Evolutionary conservation across 129 eudicot genomes (phyloP), one percentile per base, ranked within the genome.

Genomic region (Deinandra increscens): DNA sequence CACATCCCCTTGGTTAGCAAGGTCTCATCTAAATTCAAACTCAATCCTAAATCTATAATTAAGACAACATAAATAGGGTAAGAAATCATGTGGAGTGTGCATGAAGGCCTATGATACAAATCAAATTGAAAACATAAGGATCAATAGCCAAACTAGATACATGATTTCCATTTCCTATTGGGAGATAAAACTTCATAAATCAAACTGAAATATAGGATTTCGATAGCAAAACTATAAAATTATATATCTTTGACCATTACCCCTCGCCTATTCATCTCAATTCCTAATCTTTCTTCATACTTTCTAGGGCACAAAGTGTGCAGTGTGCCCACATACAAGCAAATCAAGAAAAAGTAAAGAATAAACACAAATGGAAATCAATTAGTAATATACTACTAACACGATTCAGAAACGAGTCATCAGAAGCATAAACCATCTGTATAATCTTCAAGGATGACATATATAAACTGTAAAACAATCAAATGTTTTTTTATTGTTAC

Each of bases 391-490:
- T 14, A 44, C 23, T 43, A 19, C 31, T 6, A 13, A 10, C 20
- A 41, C 12, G 14, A 65, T 41, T 23, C 6, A 3, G 17, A 67
- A 45, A 31, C 26, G 9, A 69, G 19, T 8, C 58, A 66, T 29
- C 62, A 68, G 44, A 8, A 50, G 14, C 18, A 39, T 14, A 71
- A 36, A 11, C 19, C 46, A 46, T n/a, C 20, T n/a, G 72, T 68
- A 68, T 60, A 60, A 45, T 26, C 34, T 58, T 71, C 34, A 42
- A 71, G 14, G 22, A 44, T 44, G 58, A 43, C 19, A 41, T 15
- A 45, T 31, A 41, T 51, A 64, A 73, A 18, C 51, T 39, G 49
- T 59, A 71, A 58, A 71, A 66, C 45, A 34, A 63, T 64, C 45
- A 74, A 64, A 39, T 14, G 66, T 41, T 15, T 75, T 53, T 75